Evolutionary conservation across 129 eudicot species (phyloP).

Genomic region (Gnaphalium uliginosum): DNA sequence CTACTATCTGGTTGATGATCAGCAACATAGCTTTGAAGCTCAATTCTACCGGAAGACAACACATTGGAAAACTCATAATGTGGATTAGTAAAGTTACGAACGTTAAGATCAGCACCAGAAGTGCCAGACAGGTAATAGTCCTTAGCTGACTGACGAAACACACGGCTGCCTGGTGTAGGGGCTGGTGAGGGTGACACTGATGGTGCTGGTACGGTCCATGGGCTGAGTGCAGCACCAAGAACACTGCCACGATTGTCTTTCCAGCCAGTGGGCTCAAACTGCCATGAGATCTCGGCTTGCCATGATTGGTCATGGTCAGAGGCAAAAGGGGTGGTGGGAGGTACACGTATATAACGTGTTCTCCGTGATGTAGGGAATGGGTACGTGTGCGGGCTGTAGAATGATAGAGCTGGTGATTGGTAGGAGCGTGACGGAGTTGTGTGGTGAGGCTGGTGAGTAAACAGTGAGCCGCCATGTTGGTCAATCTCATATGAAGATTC

Average conservation of each 20-base stretch:
- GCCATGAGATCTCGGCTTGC: slow-evolving; percentile 79
- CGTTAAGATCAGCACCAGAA: slow-evolving; percentile 21
- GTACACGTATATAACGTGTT: slow-evolving; percentile 36
- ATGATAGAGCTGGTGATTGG: slow-evolving; percentile 40
- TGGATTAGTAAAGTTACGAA: slow-evolving; percentile 36
- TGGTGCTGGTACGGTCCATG: slow-evolving; percentile 47
- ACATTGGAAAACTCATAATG: slow-evolving; percentile 39
- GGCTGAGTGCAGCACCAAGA: slow-evolving; percentile 70
- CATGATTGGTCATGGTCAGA: slow-evolving; percentile 66
- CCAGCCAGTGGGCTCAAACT: slow-evolving; percentile 52
- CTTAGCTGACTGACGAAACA: slow-evolving; percentile 63
- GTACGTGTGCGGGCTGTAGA: slow-evolving; percentile 42
- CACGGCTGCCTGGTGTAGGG: slow-evolving; percentile 27
- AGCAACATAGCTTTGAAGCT: slow-evolving; percentile 68
- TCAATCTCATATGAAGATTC: slow-evolving; percentile 40
- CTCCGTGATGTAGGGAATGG: slow-evolving; percentile 38
- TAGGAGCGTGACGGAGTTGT: slow-evolving; percentile 39
- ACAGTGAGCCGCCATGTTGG: slow-evolving; percentile 6
- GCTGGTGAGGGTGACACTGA: slow-evolving; percentile 30
- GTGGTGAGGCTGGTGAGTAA: slow-evolving; percentile 26
- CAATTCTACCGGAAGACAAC: slow-evolving; percentile 59
- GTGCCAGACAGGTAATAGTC: slow-evolving; percentile 56
- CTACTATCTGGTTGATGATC: slow-evolving; percentile 29
- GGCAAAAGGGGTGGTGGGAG: slow-evolving; percentile 69
- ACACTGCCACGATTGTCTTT: slow-evolving; percentile 39